Base-by-base conservation (phyloP, 2,329 filamentous ascomycete genomes). In the Pseudogymnoascus sp. region DNA sequence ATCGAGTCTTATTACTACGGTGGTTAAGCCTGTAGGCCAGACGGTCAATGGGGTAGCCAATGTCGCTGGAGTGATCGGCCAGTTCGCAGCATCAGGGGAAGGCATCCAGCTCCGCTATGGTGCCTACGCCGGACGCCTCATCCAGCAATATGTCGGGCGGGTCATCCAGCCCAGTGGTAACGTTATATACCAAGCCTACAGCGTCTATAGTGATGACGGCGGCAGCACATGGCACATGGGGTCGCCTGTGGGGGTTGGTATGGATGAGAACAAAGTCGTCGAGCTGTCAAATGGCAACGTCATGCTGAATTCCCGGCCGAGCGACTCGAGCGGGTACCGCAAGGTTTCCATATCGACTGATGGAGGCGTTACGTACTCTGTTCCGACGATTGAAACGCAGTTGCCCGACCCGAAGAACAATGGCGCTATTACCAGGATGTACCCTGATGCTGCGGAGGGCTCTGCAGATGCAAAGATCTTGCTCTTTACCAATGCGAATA, bases 231-330 rank as follows among this genome's bases (percentile, higher is more conserved):
- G 50, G 50, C n/a, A 56, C 10, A 56, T 56, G 50, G 50, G 50
- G 1, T 12, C 10, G 11, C 50, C 50, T 14, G 50, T 56, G 1
- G 50, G 50, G n/a, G 28, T 33, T 22, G 28, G 26, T 33, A 56
- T 56, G 50, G 50, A 56, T 14, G 50, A 56, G 50, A 56, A 56
- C 50, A 56, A 56, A 33, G 50, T 56, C 28, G 50, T 56, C 16
- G 50, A 56, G 28, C 28, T 56, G n/a, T 56, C 50, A 16, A 56
- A 56, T 28, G 50, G 50, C 26, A 33, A 33, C 50, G n/a, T 56
- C n/a, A 56, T 56, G 50, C 28, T 56, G 28, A 56, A 56, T 22
- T 56, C 50, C 26, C 28, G 50, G 7, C 28, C 50, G 16, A 56
- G 50, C 28, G 50, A 56, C 4, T 4, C 14, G 7, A 56, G 50